Evolutionary conservation across 768 basidiomycete species (phyloP), one percentile per base, ranked within the genome.

Genomic region (Crepidotus variabilis): DNA sequence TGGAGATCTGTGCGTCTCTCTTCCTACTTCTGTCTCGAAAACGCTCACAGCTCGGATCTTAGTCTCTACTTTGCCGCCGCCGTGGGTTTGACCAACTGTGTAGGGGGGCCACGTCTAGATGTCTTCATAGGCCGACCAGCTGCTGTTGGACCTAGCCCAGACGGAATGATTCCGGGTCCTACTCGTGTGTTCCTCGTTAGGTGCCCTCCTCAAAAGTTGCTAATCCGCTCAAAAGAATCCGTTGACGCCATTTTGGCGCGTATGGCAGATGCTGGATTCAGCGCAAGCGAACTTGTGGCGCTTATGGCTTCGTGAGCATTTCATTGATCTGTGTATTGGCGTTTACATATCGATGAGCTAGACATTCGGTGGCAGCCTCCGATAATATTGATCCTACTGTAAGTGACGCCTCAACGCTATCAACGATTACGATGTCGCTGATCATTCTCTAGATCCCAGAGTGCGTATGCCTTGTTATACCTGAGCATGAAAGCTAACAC

Each of bases 1-100:
- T 21, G 79, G 77, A 43, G 81, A 82, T 66, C 75, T 82, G 78
- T 80, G 56, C 53, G 74, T 65, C 4, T 50, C 18, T 11, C 52
- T 47, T 32, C 14, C 20, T 7, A 11, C 52, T 51, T 21, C 8
- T 46, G 6, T 13, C 50, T 21, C 24, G n/a, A n/a, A 21, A 24
- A 18, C 46, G 32, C 3, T 56, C 39, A 18, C 23, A 14, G 11
- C n/a, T 13, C 28, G 1, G 23, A 18, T 23, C 49, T 14, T 52
- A 76, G 73, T 62, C 75, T 82, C 48, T 75, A 78, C 56, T 75
- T 80, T 57, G 78, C 79, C n/a, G 76, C 67, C 10, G 77, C 78
- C 2, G 73, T 77, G 34, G 74, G 72, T 50, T 64, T 75, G 13
- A 62, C 65, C 36, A 78, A 77, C 52, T 79, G 78, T 57, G 69